Percentiles rank a stretch among this genome's conserved stretches.
phyloP scores from a whole-genome alignment of 495 filamentous ascomycete species.

The Lepidopterella palustris region DNA sequence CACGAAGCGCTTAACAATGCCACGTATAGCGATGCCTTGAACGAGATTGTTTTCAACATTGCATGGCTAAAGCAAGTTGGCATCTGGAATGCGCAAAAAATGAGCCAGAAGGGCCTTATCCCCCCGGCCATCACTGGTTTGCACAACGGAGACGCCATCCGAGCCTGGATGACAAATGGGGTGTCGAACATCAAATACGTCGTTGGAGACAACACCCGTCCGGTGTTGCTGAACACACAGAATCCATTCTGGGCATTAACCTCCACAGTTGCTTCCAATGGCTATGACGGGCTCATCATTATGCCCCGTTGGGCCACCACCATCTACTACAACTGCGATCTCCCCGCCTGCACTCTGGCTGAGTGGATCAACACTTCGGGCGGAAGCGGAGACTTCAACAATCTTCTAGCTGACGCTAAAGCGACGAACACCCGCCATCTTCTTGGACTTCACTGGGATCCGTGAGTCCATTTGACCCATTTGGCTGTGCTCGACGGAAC shows the following conservation, averaged over 20 bases:
- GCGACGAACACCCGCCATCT: constrained; percentile 50
- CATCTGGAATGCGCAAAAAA: constrained; percentile 39
- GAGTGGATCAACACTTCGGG: constrained; percentile 58
- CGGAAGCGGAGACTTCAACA: constrained; percentile 44
- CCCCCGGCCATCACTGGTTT: constrained; percentile 59
- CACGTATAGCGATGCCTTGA: constrained; percentile 50
- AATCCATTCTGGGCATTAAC: constrained; percentile 48
- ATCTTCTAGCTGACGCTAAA: constrained; percentile 46
- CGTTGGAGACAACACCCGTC: constrained; percentile 58
- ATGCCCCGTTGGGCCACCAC: constrained; percentile 57
- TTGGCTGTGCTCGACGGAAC: constrained; percentile 24
- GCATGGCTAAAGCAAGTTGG: constrained; percentile 51
- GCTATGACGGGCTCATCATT: constrained; percentile 51
- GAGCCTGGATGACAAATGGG: constrained; percentile 53
- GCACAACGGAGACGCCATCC: constrained; percentile 58
- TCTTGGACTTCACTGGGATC: constrained; percentile 48
- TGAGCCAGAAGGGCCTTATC: constrained; percentile 50
- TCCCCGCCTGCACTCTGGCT: constrained; percentile 47
- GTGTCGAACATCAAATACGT: constrained; percentile 44
- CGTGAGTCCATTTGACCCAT: constrained; percentile 36
- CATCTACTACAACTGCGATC: constrained; percentile 61
- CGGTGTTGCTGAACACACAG: constrained; percentile 33
- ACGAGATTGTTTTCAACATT: constrained; percentile 56
- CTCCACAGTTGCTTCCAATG: constrained; percentile 45
- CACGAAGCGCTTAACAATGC: constrained; percentile 55